Evolutionary conservation across 495 filamentous ascomycete genomes (phyloP).

Genomic region (Hypoxylon trugodes): DNA sequence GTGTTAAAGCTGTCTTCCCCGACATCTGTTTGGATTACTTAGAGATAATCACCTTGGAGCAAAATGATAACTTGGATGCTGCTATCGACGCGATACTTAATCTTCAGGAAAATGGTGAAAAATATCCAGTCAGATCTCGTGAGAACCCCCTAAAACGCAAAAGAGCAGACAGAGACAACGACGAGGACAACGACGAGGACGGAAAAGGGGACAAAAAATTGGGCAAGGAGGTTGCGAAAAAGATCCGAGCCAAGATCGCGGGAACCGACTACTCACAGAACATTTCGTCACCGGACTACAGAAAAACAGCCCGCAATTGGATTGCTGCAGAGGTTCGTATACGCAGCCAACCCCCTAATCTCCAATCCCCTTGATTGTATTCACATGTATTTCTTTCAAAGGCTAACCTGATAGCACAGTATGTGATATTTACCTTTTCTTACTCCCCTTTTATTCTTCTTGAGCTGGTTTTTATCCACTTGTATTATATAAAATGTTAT

Average conservation of each 20-base stretch:
- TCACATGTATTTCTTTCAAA: conserved; percentile 1
- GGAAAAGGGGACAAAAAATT: not conserved
- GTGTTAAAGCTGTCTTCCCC: conserved; percentile 46
- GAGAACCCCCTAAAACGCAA: conserved; percentile 47
- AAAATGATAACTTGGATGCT: conserved; percentile 25
- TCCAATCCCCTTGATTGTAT: no score
- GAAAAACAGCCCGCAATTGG: not conserved
- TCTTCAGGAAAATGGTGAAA: conserved; percentile 41
- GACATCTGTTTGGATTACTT: conserved; percentile 51
- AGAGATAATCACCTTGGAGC: conserved; percentile 2
- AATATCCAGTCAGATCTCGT: conserved; percentile 44
- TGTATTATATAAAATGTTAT: not conserved
- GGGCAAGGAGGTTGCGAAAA: not conserved
- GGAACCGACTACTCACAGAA: not conserved
- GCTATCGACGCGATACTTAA: conserved; percentile 45
- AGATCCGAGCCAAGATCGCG: conserved; percentile 6
- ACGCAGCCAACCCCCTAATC: not conserved
- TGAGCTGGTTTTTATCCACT: not conserved
- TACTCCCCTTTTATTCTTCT: not conserved
- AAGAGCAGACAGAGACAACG: conserved; percentile 25
- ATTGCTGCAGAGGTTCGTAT: conserved; percentile 24
- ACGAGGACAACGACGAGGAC: conserved; percentile 8
- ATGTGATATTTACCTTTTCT: not conserved
- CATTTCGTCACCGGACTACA: not conserved
- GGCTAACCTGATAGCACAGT: conserved; percentile 28